A percentile compares a stretch with the other conserved stretches of the same genome.
Evolutionary conservation across 768 basidiomycete species (phyloP).

Genomic region (Boletus barrowsii): DNA sequence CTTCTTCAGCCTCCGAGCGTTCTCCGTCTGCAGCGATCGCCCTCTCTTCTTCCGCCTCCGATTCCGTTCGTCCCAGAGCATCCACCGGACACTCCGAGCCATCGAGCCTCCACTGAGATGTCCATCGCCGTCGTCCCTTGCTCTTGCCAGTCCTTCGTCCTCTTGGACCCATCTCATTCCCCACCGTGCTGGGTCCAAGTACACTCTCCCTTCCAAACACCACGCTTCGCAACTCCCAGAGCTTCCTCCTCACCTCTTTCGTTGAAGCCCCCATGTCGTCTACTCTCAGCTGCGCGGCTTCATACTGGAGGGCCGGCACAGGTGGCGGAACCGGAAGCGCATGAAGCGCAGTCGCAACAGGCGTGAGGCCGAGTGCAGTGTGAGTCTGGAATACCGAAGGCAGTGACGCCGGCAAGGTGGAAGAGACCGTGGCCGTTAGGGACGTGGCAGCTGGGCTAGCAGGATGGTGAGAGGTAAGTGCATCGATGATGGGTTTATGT

Average conservation of each 20-base stretch:
- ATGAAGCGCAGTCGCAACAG: slow-evolving; percentile 34
- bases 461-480: slow-evolving; percentile 35
- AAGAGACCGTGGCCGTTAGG: neutral
- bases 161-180: slow-evolving; percentile 44
- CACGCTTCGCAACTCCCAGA: slow-evolving; percentile 61
- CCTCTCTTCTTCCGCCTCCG: slow-evolving; percentile 72
- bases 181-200: slow-evolving; percentile 46
- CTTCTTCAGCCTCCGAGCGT: slow-evolving; percentile 27
- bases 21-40: slow-evolving; percentile 30
- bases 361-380: slow-evolving; percentile 19
- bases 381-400: slow-evolving; percentile 3
- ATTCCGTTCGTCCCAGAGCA: slow-evolving; percentile 65
- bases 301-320: slow-evolving; percentile 56
- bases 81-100: slow-evolving; percentile 64
- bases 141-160: slow-evolving; percentile 39
- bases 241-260: slow-evolving; percentile 55
- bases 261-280: slow-evolving; percentile 67
- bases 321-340: slow-evolving; percentile 22
- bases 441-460: neutral
- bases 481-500: slow-evolving; percentile 46
- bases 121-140: slow-evolving; percentile 43
- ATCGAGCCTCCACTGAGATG: slow-evolving; percentile 63
- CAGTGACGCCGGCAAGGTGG: slow-evolving; percentile 1
- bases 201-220: slow-evolving; percentile 64
- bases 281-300: slow-evolving; percentile 64